A percentile compares a stretch with the other conserved stretches of the same genome.
These are phyloP conservation scores for Xylaria bambusicola DNA, from an alignment of 495 filamentous ascomycete genomes.

Conservation along the genomic window DNA sequence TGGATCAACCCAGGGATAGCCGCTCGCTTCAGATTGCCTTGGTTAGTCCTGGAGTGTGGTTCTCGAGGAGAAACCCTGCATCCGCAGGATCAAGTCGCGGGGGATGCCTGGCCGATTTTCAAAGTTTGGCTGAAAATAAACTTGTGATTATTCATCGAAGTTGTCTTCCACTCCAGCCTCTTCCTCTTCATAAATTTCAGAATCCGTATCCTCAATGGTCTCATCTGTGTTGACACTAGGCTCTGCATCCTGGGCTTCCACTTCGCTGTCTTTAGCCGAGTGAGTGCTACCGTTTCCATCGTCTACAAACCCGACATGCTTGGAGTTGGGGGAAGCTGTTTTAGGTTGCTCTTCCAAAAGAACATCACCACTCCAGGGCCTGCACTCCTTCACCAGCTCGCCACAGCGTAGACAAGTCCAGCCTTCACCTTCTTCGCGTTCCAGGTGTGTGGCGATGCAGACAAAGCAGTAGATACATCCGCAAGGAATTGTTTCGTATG, in stretches of 20 bases:
- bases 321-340: constrained; percentile 53
- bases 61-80: no score
- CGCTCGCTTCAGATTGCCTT: no score
- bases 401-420: constrained; percentile 95
- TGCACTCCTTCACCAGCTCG: constrained; percentile 81
- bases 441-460: constrained; percentile 88
- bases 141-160: constrained; percentile 27
- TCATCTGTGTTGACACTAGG: constrained; percentile 17
- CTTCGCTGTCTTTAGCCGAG: constrained; percentile 23
- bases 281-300: constrained; percentile 14
- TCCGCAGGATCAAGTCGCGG: no score
- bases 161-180: constrained; percentile 45
- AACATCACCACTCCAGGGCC: constrained; percentile 91
- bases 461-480: constrained; percentile 95
- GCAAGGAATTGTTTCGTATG: constrained; percentile 89
- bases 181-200: constrained; percentile 48
- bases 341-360: constrained; percentile 56
- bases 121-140: background rate
- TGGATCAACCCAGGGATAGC: no score
- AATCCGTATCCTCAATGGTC: constrained; percentile 35
- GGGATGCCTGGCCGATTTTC: no score
- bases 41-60: no score
- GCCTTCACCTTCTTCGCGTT: constrained; percentile 91
- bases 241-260: constrained; percentile 17
- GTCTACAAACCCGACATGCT: constrained; percentile 69